phyloP scores from a whole-genome alignment of 2,329 filamentous ascomycete species.

The Venturia aucupariae region DNA sequence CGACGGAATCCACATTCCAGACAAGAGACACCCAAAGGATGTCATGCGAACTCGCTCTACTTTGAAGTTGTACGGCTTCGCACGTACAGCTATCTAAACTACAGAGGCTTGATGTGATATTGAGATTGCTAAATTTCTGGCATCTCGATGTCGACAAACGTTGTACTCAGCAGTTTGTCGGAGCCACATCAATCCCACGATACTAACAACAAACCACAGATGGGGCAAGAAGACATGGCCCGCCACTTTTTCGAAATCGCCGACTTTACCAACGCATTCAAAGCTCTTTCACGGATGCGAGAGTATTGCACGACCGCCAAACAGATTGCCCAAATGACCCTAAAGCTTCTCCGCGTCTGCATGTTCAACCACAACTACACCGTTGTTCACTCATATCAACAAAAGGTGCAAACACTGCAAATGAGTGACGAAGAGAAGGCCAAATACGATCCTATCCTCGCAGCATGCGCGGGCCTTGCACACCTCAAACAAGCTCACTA shows the following conservation, averaged over 20 bases:
- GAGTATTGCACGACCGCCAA: slow-evolving; percentile 77
- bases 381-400: slow-evolving; percentile 53
- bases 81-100: neutral
- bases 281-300: slow-evolving; percentile 78
- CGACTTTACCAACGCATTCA: slow-evolving; percentile 60
- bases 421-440: slow-evolving; percentile 45
- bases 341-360: slow-evolving; percentile 66
- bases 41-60: neutral
- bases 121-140: too few relatives aligned
- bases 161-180: too few relatives aligned
- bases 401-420: slow-evolving; percentile 44
- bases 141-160: too few relatives aligned
- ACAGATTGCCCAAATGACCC: slow-evolving; percentile 74
- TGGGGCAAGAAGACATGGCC: slow-evolving; percentile 89
- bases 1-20: neutral
- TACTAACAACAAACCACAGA: slow-evolving; percentile 42
- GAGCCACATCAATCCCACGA: neutral
- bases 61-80: neutral
- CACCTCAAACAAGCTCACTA: slow-evolving; percentile 49
- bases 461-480: slow-evolving; percentile 51
- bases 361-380: slow-evolving; percentile 73
- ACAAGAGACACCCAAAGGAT: neutral
- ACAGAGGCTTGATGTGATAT: too few relatives aligned
- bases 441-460: slow-evolving; percentile 56
- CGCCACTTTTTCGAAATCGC: slow-evolving; percentile 73